Conservation (phyloP, 2,329 filamentous ascomycete genomes). For the Colletotrichum viniferum region DNA sequence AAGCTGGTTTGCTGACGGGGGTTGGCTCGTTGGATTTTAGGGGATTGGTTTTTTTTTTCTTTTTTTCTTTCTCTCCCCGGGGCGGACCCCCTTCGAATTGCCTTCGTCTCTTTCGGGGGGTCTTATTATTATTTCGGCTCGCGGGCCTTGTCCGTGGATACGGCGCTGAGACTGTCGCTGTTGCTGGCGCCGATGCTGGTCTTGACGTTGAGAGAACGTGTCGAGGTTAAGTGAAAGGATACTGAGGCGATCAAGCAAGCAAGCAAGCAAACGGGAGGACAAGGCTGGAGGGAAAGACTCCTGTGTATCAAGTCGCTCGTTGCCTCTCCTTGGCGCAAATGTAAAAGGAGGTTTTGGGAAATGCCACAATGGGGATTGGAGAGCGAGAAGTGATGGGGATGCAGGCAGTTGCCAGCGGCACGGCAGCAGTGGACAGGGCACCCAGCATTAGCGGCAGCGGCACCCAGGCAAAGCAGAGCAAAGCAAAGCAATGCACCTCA, state of each 20-base stretch:
- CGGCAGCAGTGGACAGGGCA: not conserved
- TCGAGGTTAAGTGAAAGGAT: not conserved
- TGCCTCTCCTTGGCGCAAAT: not conserved
- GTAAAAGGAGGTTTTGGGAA: constrained; percentile 4
- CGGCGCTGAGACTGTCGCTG: constrained; percentile 3
- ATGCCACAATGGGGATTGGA: not conserved
- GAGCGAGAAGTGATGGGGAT: not conserved
- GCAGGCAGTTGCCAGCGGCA: not conserved
- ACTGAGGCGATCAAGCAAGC: not conserved
- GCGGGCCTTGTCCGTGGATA: not conserved
- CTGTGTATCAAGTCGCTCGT: not conserved
- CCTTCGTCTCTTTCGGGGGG: constrained; percentile 7
- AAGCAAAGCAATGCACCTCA: constrained; percentile 5
- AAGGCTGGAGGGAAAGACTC: not conserved
- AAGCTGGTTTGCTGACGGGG: constrained; percentile 16
- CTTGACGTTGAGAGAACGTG: not conserved
- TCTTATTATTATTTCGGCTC: constrained; percentile 13
- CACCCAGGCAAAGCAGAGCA: not conserved
- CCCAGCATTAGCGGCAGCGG: not conserved
- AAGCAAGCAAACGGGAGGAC: not conserved
- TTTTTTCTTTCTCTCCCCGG: not conserved
- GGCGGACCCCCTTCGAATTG: constrained; percentile 3
- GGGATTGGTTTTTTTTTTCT: not conserved
- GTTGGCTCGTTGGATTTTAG: constrained; percentile 16
- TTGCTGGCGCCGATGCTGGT: not conserved